Evolutionary conservation across 2,329 filamentous ascomycete genomes (phyloP), one percentile per base, ranked within the genome.

Genomic region (Fusarium palustre): DNA sequence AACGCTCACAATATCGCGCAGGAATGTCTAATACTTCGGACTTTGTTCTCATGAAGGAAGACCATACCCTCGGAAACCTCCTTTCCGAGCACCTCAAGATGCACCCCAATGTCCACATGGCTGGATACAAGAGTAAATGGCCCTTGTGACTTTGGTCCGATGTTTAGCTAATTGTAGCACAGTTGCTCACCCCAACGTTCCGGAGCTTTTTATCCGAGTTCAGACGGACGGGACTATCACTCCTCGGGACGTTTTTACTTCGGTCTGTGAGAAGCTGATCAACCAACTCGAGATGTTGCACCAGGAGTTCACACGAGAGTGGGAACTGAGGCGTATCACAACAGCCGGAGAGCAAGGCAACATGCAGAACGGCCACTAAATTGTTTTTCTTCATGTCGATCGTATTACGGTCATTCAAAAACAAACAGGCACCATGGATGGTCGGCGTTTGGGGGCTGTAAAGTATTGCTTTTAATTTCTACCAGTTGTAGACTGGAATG

Each of bases 11-110:
- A 15, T n/a, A 31, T 28, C 10, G 46, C 25, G 30, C 15, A 77
- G 94, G 93, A 76, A 94, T 97, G 78, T 93, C 95, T 24, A 97
- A 97, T 79, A 94, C 92, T n/a, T 92, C 93, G 12, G 92, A 97
- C 81, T 99, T 99, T 83, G 90, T 93, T 62, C 90, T 99, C 81
- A 93, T 93, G 81, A 98, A 97, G 81, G 96, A 99, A 80, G 96
- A 99, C 75, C 95, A 97, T 82, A 97, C 95, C 2, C 88, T 99
- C 28, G 96, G 91, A 74, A 97, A 99, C 80, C 86, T 99, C 58
- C 87, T 99, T 59, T 88, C 91, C 48, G 90, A 93, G 76, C 92
- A 95, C 75, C 91, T 99, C 59, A 90, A 96, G 82, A 90, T 92
- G 79, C 91, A 93, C 75, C 87, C 89, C 20, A 91, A 97, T 78